Base-by-base conservation (phyloP, 2,329 filamentous ascomycete genomes). In the Blumeria hordei region DNA sequence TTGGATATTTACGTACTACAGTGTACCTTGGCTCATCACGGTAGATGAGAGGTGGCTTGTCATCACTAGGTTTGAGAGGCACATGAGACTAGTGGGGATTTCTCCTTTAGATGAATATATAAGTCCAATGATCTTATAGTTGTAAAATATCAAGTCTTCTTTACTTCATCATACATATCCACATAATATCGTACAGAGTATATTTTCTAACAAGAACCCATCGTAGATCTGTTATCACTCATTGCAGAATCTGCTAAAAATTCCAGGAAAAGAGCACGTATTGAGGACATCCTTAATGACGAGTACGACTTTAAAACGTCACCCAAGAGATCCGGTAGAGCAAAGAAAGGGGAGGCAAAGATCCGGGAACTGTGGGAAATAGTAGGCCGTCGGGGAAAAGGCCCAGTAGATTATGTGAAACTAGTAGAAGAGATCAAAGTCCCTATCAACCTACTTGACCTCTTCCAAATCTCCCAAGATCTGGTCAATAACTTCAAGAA, bases 391-490 rank as follows among this genome's bases (percentile, higher is more conserved):
- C 32, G 39, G 39, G 50, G 50, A 16, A 37, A 52, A 16, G 33
- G 50, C 10, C 34, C 34, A 11, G 18, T 52, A 14, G n/a, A 52
- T n/a, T 37, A 39, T 35, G 28, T 8, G 10, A 50, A 50, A 16
- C 10, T 53, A 28, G 36, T 35, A 28, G 28, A 53, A 28, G 51
- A 53, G 9, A 53, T 53, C 10, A 32, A 41, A 28, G 51, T 43
- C n/a, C 35, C 39, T 41, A 18, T 53, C 10, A 41, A 35, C 18
- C 43, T 53, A 14, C 39, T 43, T 35, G 51, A 53, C 11, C 33
- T 53, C 10, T 53, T 53, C 21, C 51, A 53, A 33, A 53, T 53
- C 14, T 53, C 51, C 7, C 51, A 18, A 21, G 51, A 53, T 9
- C 10, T 53, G 16, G 39, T 37, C 14, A 53, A 53, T 41, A 37